phyloP scores from a whole-genome alignment of 306 rosid genomes.

The Fragaria ananassa region DNA sequence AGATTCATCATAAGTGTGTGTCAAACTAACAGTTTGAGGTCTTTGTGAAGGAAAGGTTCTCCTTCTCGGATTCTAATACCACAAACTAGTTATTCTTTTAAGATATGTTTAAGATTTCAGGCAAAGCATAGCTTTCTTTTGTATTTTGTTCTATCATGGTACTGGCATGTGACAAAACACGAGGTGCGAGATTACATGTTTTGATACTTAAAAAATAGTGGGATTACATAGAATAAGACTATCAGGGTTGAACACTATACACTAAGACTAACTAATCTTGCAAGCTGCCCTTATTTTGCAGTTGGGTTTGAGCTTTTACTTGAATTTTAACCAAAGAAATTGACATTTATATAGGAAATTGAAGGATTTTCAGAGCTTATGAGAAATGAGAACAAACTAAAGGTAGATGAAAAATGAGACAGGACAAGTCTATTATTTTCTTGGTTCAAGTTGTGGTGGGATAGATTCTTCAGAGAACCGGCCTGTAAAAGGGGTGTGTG shows the following conservation, averaged over 20 bases:
- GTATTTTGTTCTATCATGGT: constrained; percentile 2
- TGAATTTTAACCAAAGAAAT: neutral
- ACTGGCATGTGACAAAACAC: neutral
- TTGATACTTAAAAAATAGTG: neutral
- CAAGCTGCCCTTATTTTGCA: neutral
- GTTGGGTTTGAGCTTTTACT: neutral
- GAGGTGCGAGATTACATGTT: neutral
- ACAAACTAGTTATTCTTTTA: constrained; percentile 20
- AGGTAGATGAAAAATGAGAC: neutral
- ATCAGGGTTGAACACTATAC: neutral
- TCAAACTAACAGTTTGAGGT: neutral
- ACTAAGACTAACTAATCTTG: neutral
- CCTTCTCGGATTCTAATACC: constrained; percentile 16
- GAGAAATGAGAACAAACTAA: neutral
- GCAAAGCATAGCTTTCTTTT: neutral
- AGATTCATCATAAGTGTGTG: neutral
- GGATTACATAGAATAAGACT: neutral
- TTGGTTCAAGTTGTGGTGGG: constrained; percentile 15
- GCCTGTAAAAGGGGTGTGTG: neutral
- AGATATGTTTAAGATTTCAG: constrained; percentile 8
- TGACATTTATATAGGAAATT: neutral
- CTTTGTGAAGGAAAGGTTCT: constrained; percentile 17
- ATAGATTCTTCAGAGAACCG: constrained; percentile 8
- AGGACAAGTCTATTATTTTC: neutral
- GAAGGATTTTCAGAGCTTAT: neutral